phyloP scores from a whole-genome alignment of 805 yeast species.

The Sugiyamaella smithiae region DNA sequence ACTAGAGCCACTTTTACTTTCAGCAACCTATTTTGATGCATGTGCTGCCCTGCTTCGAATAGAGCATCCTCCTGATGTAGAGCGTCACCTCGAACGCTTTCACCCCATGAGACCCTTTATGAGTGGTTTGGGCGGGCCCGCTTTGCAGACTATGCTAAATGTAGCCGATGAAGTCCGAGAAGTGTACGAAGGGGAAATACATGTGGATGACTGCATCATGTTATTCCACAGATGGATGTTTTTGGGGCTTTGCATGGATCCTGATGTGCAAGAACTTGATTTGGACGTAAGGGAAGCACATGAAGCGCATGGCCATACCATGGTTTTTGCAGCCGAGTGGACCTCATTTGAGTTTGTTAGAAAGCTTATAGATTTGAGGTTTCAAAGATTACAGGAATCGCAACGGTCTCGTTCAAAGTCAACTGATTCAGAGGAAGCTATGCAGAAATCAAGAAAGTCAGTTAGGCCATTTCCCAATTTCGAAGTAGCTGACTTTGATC shows the following conservation, averaged over 20 bases:
- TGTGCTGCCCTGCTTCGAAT: conserved; percentile 9
- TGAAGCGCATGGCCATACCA: neutral
- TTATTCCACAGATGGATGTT: conserved; percentile 15
- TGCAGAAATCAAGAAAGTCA: neutral
- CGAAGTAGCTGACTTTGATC: conserved; percentile 5
- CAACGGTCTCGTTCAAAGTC: neutral
- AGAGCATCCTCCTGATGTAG: conserved; percentile 8
- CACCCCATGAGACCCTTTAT: conserved; percentile 9
- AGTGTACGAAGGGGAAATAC: conserved; percentile 7
- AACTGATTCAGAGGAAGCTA: neutral
- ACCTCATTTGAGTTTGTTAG: conserved; percentile 9
- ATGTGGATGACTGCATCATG: conserved; percentile 9
- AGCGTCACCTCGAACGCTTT: conserved; percentile 3
- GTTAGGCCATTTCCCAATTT: neutral
- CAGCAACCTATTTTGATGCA: conserved; percentile 8
- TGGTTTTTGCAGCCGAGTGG: conserved; percentile 19
- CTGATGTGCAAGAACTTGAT: conserved; percentile 9
- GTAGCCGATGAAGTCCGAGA: neutral
- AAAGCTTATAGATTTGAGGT: conserved; percentile 2
- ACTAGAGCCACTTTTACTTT: neutral
- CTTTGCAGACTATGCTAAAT: neutral
- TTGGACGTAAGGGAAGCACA: neutral
- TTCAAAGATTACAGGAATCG: conserved; percentile 2
- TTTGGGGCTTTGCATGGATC: conserved; percentile 14
- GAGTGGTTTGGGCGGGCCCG: conserved; percentile 8